Conservation (phyloP, 2,329 filamentous ascomycete species). For the Fusarium mangiferae region DNA sequence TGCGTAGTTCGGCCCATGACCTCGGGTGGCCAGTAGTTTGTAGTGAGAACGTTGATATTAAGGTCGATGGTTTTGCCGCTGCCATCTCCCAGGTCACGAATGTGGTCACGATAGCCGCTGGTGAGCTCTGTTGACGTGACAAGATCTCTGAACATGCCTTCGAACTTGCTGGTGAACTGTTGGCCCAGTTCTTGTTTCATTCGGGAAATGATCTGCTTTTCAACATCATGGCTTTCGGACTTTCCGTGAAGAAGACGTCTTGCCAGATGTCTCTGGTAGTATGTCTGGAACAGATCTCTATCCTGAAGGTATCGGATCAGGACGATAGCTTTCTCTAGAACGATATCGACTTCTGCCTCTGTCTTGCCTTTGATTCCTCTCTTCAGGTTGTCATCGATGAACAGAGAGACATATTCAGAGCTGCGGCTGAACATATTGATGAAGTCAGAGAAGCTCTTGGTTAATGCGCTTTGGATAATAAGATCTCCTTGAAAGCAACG, state of each 20-base stretch:
- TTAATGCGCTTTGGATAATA: conserved; percentile 81
- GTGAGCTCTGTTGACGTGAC: conserved; percentile 86
- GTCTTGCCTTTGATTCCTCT: conserved; percentile 93
- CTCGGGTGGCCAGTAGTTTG: conserved; percentile 94
- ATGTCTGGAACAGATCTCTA: conserved; percentile 94
- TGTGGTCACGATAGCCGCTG: conserved; percentile 77
- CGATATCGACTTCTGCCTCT: conserved; percentile 83
- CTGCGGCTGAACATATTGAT: conserved; percentile 90
- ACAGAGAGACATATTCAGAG: conserved; percentile 93
- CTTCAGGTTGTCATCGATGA: conserved; percentile 96
- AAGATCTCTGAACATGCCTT: conserved; percentile 99
- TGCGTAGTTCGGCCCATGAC: conserved; percentile 75
- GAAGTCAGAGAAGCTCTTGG: conserved; percentile 88
- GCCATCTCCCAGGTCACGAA: conserved; percentile 61
- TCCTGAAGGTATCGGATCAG: conserved; percentile 89
- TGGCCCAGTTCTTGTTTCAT: conserved; percentile 98
- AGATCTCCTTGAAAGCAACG: conserved; percentile 80
- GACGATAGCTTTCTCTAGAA: conserved; percentile 89
- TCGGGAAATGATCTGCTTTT: conserved; percentile 93
- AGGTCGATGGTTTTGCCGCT: conserved; percentile 72
- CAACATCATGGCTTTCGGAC: conserved; percentile 89
- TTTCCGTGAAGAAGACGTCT: conserved; percentile 88
- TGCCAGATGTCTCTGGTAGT: conserved; percentile 97
- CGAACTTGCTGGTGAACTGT: conserved; percentile 90
- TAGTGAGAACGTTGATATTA: conserved; percentile 85